Evolutionary conservation across 2,329 filamentous ascomycete species (phyloP), one percentile per base, ranked within the genome.

Genomic region (Parascedosporium putredinis): DNA sequence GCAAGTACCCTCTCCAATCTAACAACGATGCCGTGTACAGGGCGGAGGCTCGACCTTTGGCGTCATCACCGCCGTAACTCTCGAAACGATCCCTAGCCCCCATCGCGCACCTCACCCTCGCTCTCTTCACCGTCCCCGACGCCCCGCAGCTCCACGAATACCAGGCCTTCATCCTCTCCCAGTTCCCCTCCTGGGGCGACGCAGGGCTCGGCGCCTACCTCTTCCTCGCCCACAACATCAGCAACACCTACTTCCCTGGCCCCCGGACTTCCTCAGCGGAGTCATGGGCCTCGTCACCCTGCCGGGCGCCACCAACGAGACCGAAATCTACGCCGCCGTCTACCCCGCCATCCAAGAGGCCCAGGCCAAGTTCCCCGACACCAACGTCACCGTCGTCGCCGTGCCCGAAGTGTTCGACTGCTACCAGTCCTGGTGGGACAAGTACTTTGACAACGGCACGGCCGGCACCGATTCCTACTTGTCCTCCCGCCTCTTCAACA

Each of bases 41-140:
- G 77, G 77, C 5, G 78, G 78, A 3, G 78, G 76, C 2, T 75
- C 73, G 18, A 83, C 77, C 0, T 84, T 80, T 57, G 79, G 76
- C 0, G 68, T 84, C 2, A 69, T 83, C 20, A 73, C 71, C 1
- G 78, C 75, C 0, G 64, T 82, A 31, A 83, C 79, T 0, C 60
- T 77, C 12, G 72, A 73, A 52, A 73, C 75, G 0, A 67, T 76
- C 55, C 69, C 71, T 0, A 70, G 69, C 2, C 65, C 65, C 5
- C 59, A 59, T 70, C 31, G 50, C 57, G 1, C 52, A 57, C 9
- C 53, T 58, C 5, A 47, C 52, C 0, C 58, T 58, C 23, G 18
- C 25, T 10, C 22, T 45, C 27, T 23, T 27, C 48, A 16, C 40
- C 2, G 6, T 18, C 6, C 12, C 38, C 6, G 29, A 24, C 18